Percentiles rank a stretch among this genome's conserved stretches.
These are phyloP conservation scores for Claviceps digitariae DNA, from an alignment of 2,329 filamentous ascomycete genomes.

Conservation along the genomic window DNA sequence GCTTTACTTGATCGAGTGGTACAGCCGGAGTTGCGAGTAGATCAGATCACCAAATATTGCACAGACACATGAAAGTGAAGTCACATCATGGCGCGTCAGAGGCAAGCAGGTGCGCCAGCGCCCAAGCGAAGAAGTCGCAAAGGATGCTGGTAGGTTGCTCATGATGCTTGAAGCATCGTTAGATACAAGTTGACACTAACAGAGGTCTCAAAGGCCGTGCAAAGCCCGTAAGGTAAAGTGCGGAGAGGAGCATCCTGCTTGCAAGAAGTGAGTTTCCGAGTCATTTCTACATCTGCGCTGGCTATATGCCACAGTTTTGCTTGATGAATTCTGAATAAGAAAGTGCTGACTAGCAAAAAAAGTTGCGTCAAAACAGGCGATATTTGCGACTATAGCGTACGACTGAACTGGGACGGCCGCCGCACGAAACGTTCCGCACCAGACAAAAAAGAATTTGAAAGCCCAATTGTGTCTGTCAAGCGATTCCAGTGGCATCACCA, in stretches of 20 bases:
- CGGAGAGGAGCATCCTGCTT: constrained; percentile 62
- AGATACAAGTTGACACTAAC: neutral
- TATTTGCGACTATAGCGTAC: constrained; percentile 67
- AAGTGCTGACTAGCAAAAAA: neutral
- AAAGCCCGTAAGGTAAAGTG: constrained; percentile 64
- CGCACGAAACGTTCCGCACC: constrained; percentile 9
- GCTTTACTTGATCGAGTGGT: neutral
- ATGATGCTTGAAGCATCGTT: neutral
- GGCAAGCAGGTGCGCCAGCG: constrained; percentile 28
- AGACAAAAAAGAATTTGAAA: neutral
- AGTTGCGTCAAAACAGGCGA: constrained; percentile 58
- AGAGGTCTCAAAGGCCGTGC: constrained; percentile 46
- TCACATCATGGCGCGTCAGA: constrained; percentile 27
- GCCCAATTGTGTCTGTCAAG: neutral
- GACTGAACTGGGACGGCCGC: constrained; percentile 68
- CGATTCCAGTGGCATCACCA: constrained; percentile 2
- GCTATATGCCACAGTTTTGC: neutral
- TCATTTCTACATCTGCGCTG: neutral
- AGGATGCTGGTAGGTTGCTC: constrained; percentile 27
- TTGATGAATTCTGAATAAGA: neutral
- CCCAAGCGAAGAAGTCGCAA: constrained; percentile 31
- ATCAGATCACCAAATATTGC: neutral
- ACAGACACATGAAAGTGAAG: neutral
- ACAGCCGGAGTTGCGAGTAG: neutral
- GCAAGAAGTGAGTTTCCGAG: constrained; percentile 40